Percentiles rank a stretch among this genome's conserved stretches.
Evolutionary conservation across 495 filamentous ascomycete species (phyloP).

Genomic region (Penicillium steckii): DNA sequence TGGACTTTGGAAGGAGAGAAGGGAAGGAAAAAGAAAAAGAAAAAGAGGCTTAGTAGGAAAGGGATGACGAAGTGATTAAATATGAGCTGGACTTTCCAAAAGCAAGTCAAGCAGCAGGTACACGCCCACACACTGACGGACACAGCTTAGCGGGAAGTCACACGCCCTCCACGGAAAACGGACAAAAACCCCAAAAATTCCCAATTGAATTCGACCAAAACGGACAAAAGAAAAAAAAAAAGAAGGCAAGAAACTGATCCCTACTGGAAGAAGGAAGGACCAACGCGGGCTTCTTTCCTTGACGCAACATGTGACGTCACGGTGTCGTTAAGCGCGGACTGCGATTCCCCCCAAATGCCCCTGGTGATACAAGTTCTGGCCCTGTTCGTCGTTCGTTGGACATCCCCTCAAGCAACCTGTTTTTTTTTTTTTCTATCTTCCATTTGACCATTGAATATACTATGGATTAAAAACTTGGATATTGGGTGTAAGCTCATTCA

Average conservation of each 20-base stretch:
- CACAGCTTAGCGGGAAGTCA: no score
- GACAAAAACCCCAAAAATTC: no score
- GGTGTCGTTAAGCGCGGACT: constrained; percentile 13
- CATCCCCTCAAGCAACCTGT: no score
- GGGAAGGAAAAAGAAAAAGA: constrained; percentile 7
- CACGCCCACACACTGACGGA: no score
- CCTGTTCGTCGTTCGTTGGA: no score
- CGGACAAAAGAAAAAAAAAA: neutral
- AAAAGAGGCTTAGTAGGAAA: constrained; percentile 4
- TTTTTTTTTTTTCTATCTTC: no score
- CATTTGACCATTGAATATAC: no score
- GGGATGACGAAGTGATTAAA: constrained; percentile 12
- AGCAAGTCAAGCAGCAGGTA: no score
- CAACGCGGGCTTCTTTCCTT: neutral
- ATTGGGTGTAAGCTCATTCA: no score
- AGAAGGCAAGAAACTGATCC: neutral
- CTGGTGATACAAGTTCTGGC: neutral
- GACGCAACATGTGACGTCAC: constrained; percentile 26
- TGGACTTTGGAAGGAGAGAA: constrained; percentile 6
- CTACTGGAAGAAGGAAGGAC: constrained; percentile 11
- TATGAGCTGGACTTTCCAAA: constrained; percentile 1
- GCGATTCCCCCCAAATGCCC: constrained; percentile 1
- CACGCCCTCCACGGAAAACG: no score
- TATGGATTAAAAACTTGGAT: no score
- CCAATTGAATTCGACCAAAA: no score